Base-by-base conservation (phyloP, 225 moss, liverwort and hornwort genomes). In the Physcomitrellopsis africana region DNA sequence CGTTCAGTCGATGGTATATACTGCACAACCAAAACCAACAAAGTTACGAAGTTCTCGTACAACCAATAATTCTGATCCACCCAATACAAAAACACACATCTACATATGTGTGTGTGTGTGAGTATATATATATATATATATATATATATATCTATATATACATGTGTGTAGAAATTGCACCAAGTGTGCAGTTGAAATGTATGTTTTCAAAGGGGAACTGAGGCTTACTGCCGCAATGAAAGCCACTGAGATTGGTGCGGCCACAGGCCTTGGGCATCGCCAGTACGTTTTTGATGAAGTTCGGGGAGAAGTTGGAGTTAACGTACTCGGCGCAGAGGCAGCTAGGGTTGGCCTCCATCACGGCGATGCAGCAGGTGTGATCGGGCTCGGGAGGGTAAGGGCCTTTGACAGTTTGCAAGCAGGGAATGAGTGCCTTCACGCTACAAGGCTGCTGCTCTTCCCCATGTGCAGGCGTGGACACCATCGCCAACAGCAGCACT, bases 241-340 rank as follows among this genome's bases (percentile, higher is more conserved):
- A 66, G 71, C 78, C 78, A 46, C 72, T 65, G 65, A 78, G 78
- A 18, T 72, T 56, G 56, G 65, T 59, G 22, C 78, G 71, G 1
- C 78, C 78, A 3, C 78, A 78, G 29, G 70, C 65, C 29, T 41
- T 57, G 9, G 78, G 78, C 9, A 78, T 72, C 0, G 78, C 78
- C 2, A 78, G 72, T 6, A 72, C 65, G 65, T 78, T 78, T 9
- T 24, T 65, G 65, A 78, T 65, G 19, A 61, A 49, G 5, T 3
- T 1, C 1, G 52, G 56, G 9, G 78, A 58, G 11, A 65, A 12
- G 59, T 78, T 78, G 7, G 29, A 27, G 48, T 47, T 46, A 8
- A 55, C 9, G 48, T 65, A 65, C 72, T 72, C 63, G 11, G 16
- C 37, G 78, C 78, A 78, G 41, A 78, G 48, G 57, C 78, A 78